A percentile compares a stretch with the other conserved stretches of the same genome.
These are phyloP conservation scores for Blastobotrys elegans DNA, from an alignment of 1,139 yeast genomes.

Conservation along the genomic window DNA sequence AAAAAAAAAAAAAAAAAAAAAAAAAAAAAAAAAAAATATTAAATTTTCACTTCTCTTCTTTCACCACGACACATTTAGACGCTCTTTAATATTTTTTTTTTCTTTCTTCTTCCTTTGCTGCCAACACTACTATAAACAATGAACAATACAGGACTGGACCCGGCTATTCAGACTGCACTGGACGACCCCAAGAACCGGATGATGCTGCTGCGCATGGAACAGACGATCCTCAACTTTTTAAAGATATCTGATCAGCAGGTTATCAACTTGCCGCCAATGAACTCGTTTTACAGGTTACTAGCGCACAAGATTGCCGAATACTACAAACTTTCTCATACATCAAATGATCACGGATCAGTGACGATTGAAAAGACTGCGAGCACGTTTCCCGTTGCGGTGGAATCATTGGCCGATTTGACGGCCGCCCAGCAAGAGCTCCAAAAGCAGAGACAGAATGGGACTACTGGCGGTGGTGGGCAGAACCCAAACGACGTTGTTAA, in stretches of 20 bases:
- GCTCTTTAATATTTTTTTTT: neutral
- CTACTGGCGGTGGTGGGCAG: too few species aligned
- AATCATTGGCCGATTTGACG: constrained; percentile 8
- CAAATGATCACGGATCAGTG: constrained; percentile 42
- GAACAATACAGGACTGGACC: constrained; percentile 15
- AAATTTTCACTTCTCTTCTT: too few species aligned
- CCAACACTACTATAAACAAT: neutral
- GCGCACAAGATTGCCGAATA: constrained; percentile 68
- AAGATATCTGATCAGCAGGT: constrained; percentile 38
- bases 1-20: too few species aligned
- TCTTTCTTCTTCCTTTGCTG: neutral
- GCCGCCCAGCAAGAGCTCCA: neutral
- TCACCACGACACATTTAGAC: too few species aligned
- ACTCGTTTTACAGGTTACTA: constrained; percentile 60
- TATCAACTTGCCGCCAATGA: constrained; percentile 48
- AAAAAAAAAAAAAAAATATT: too few species aligned
- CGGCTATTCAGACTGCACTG: constrained; percentile 40
- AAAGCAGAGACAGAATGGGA: neutral
- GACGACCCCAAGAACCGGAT: constrained; percentile 46
- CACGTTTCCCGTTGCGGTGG: constrained; percentile 1
- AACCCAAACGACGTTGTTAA: too few species aligned
- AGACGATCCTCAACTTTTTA: constrained; percentile 40
- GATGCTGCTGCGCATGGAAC: constrained; percentile 52
- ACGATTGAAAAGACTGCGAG: constrained; percentile 33
- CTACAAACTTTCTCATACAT: constrained; percentile 51